Evolutionary conservation across 768 basidiomycete genomes (phyloP).

Genomic region (Asterophora parasitica): DNA sequence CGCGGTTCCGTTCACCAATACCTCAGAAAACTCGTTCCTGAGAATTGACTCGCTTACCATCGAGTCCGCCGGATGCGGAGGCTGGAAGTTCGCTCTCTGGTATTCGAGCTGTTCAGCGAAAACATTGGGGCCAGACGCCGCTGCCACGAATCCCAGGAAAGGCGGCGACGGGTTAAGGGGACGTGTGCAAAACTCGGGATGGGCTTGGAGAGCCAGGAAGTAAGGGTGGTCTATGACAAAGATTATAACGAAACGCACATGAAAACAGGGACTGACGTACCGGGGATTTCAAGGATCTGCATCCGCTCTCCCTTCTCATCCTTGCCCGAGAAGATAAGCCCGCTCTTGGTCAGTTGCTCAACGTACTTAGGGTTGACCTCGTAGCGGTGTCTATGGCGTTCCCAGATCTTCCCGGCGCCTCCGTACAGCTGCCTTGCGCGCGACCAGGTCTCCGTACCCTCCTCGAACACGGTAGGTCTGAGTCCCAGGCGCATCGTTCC

Average conservation of each 20-base stretch:
- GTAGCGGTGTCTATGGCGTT: constrained; percentile 91
- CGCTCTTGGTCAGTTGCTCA: constrained; percentile 60
- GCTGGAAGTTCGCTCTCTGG: constrained; percentile 59
- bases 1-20: constrained; percentile 20
- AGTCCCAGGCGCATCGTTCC: constrained; percentile 99
- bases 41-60: constrained; percentile 69
- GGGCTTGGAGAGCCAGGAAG: constrained; percentile 92
- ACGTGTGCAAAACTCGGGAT: constrained; percentile 98
- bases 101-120: constrained; percentile 67
- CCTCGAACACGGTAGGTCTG: constrained; percentile 89
- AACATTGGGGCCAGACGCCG: constrained; percentile 47
- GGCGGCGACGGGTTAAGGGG: constrained; percentile 96
- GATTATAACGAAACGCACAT: not conserved
- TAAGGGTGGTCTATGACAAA: constrained; percentile 74
- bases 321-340: constrained; percentile 68
- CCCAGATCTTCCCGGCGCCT: constrained; percentile 80
- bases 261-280: constrained; percentile 37
- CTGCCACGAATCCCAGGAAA: constrained; percentile 93
- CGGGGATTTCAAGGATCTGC: constrained; percentile 87
- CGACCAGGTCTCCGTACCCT: constrained; percentile 64
- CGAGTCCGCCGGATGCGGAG: constrained; percentile 70
- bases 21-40: constrained; percentile 27
- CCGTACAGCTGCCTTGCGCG: constrained; percentile 79
- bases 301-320: constrained; percentile 96
- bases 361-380: constrained; percentile 94